Conservation (phyloP, 148 eudicot species). For the Cornus controversa region DNA sequence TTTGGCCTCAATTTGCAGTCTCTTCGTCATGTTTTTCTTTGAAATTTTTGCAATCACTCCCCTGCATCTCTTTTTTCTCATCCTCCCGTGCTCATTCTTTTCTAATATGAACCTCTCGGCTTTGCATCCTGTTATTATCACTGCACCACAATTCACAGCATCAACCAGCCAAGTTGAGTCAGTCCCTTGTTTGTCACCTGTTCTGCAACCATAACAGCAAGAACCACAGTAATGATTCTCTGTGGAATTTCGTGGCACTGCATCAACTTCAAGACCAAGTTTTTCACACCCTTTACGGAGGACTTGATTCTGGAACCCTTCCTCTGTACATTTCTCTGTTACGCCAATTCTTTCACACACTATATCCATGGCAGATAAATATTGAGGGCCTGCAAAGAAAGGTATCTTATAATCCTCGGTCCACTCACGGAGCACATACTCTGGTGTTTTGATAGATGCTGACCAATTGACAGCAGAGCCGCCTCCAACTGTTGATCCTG, state of each 20-base stretch:
- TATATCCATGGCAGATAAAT: slow-evolving; percentile 48
- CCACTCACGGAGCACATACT: slow-evolving; percentile 54
- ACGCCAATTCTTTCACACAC: slow-evolving; percentile 54
- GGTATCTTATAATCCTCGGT: slow-evolving; percentile 31
- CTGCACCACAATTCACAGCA: slow-evolving; percentile 44
- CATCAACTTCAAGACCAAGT: slow-evolving; percentile 46
- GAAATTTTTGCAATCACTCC: slow-evolving; percentile 43
- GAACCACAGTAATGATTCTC: slow-evolving; percentile 66
- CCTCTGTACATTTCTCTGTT: slow-evolving; percentile 44
- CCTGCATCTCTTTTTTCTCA: slow-evolving; percentile 33
- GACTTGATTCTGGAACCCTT: slow-evolving; percentile 65
- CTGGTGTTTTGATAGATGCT: slow-evolving; percentile 56
- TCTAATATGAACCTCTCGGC: slow-evolving; percentile 38
- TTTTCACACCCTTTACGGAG: slow-evolving; percentile 67
- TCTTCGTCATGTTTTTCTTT: slow-evolving; percentile 24
- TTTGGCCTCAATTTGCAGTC: slow-evolving; percentile 52
- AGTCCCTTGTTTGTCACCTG: slow-evolving; percentile 54
- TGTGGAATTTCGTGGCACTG: slow-evolving; percentile 53
- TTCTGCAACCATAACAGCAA: slow-evolving; percentile 54
- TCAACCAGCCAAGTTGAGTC: slow-evolving; percentile 69
- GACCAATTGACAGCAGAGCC: slow-evolving; percentile 77
- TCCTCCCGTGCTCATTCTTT: slow-evolving; percentile 13
- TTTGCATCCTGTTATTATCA: slow-evolving; percentile 52
- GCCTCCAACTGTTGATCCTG: slow-evolving; percentile 65
- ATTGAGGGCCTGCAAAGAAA: slow-evolving; percentile 47